Evolutionary conservation across 78 protist species (phyloP), one percentile per base, ranked within the genome.

Genomic region (Pigoraptor vietnamica): DNA sequence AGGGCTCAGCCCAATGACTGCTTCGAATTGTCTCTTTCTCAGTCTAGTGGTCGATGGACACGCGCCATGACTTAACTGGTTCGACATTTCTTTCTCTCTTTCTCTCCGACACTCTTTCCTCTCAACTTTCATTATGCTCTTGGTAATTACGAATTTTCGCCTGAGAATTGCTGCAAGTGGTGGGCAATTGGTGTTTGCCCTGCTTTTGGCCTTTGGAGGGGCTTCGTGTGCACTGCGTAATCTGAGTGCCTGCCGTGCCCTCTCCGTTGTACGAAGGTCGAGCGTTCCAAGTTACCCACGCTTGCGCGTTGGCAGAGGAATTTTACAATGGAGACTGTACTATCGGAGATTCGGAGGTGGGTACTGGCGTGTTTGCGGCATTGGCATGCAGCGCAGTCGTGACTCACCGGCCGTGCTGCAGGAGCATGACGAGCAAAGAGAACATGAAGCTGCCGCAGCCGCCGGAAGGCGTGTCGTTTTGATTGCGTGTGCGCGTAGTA

Each of bases 391-490:
- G 6, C 67, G 67, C 67, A 48, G 67, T 48, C 6, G 67, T 48
- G 14, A 48, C 14, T 14, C 14, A 48, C 14, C 14, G 67, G 6
- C 14, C 14, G 67, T 48, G 6, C 36, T 89, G 83, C 56, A 90
- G 87, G 33, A 10, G 39, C 33, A 90, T 90, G 92, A 39, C n/a
- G 40, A 35, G 36, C 82, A 48, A 81, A 24, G 92, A 90, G 29
- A 90, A 90, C 79, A 23, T 37, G n/a, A 90, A 90, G n/a, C 39
- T 82, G 33, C 14, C 87, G 39, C 92, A 90, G 40, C 92, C 92
- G 0, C 88, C 92, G 88, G 92, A 90, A 24, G 92, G 92, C 37
- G 36, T 83, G 25, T 34, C 24, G 40, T 90, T 56, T 35, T 90
- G 39, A 90, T n/a, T 0, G 23, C 19, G 81, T 56, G 33, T 56